phyloP scores from a whole-genome alignment of 805 yeast genomes.

The Scheffersomyces amazonensis region DNA sequence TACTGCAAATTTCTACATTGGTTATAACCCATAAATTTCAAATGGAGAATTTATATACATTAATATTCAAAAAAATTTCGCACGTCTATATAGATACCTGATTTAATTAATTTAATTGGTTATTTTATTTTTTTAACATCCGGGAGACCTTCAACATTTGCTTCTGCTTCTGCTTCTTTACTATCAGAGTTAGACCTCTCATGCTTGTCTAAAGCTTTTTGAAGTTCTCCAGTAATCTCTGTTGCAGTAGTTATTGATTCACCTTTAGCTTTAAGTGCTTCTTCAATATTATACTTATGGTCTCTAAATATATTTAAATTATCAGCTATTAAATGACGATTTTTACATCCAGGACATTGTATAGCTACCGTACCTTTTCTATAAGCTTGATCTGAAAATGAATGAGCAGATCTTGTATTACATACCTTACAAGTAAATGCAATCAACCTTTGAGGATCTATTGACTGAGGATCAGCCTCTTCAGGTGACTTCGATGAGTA shows the following conservation, averaged over 20 bases:
- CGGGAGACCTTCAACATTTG: constrained; percentile 7
- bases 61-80: too few species aligned
- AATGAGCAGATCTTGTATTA: constrained; percentile 77
- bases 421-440: constrained; percentile 94
- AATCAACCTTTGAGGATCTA: constrained; percentile 77
- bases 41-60: too few species aligned
- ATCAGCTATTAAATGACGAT: constrained; percentile 89
- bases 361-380: constrained; percentile 81
- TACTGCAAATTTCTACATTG: too few species aligned
- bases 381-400: constrained; percentile 92
- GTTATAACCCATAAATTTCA: too few species aligned
- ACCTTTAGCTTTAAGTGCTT: constrained; percentile 72
- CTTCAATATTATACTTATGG: constrained; percentile 71
- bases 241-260: constrained; percentile 64
- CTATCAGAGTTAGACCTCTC: too few species aligned
- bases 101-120: too few species aligned
- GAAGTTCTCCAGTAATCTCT: too few species aligned
- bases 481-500: not conserved
- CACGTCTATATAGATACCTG: too few species aligned
- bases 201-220: too few species aligned
- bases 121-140: too few species aligned
- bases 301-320: constrained; percentile 71
- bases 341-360: constrained; percentile 88
- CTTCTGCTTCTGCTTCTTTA: too few species aligned
- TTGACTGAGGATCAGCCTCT: constrained; percentile 46